A percentile compares a stretch with the other conserved stretches of the same genome.
Evolutionary conservation across 176 grass and related monocot genomes (phyloP).

Genomic region (Oryza brachyantha): DNA sequence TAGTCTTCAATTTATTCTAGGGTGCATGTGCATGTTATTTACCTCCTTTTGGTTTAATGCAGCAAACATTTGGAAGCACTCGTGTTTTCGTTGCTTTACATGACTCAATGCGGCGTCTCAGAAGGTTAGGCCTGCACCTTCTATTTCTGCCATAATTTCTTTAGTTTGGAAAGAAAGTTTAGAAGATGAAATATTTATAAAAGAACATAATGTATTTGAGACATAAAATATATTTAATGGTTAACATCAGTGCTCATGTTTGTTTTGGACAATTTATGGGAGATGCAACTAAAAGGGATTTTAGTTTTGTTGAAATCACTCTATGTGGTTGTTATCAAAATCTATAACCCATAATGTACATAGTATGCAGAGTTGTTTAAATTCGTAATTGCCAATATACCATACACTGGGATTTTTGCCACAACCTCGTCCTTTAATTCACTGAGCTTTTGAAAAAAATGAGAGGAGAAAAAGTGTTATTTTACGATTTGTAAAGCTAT

Average conservation of each 20-base stretch:
- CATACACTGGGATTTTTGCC: background rate
- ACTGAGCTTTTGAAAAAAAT: background rate
- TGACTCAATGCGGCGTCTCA: slow-evolving; percentile 70
- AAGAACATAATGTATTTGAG: slow-evolving; percentile 17
- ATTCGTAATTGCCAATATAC: background rate
- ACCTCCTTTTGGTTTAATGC: slow-evolving; percentile 39
- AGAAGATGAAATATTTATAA: slow-evolving; percentile 27
- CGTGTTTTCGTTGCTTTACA: slow-evolving; percentile 85
- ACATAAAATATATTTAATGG: background rate
- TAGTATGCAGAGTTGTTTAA: background rate
- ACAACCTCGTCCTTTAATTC: background rate
- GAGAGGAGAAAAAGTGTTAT: background rate
- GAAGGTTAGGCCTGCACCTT: slow-evolving; percentile 54
- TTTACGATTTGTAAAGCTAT: slow-evolving; percentile 10
- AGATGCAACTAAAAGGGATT: background rate
- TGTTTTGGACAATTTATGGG: background rate
- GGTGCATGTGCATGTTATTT: slow-evolving; percentile 19
- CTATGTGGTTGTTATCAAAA: background rate
- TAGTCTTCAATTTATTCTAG: slow-evolving; percentile 3
- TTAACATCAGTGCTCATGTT: background rate
- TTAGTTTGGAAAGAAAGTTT: slow-evolving; percentile 7
- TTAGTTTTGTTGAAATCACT: slow-evolving; percentile 16
- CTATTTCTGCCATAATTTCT: slow-evolving; percentile 5
- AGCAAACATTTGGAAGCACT: slow-evolving; percentile 90
- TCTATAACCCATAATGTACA: background rate